Evolutionary conservation across 2,329 filamentous ascomycete genomes (phyloP).

Genomic region (Botrytis pseudocinerea): DNA sequence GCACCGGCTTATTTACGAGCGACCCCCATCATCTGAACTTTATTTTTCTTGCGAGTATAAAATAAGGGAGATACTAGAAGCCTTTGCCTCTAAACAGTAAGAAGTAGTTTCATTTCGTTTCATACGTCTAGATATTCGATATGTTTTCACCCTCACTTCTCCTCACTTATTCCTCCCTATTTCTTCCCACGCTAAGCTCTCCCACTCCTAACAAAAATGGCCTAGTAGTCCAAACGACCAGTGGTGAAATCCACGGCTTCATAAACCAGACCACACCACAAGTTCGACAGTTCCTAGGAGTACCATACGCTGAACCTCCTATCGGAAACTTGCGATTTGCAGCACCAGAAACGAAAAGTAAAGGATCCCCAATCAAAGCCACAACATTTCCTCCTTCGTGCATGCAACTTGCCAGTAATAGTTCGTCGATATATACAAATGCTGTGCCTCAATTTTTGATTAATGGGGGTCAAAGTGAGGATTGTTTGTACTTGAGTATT

Average conservation of each 20-base stretch:
- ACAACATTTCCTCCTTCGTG: constrained; percentile 31
- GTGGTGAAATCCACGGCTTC: constrained; percentile 27
- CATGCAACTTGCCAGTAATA: constrained; percentile 26
- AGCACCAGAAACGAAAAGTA: constrained; percentile 33
- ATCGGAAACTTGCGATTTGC: constrained; percentile 43
- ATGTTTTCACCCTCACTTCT: not conserved
- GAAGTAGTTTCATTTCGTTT: not conserved
- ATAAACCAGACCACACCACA: constrained; percentile 28
- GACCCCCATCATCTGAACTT: not conserved
- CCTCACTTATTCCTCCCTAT: not conserved
- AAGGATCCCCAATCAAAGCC: constrained; percentile 25
- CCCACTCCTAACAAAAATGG: not conserved
- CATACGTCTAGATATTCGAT: not conserved
- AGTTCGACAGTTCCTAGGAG: constrained; percentile 42
- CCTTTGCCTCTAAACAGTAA: not conserved
- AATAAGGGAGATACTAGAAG: not conserved
- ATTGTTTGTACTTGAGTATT: constrained; percentile 44
- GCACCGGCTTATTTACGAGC: not conserved
- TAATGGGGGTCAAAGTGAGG: constrained; percentile 33
- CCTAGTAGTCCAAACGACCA: constrained; percentile 27
- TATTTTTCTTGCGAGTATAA: not conserved
- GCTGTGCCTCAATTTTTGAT: not conserved
- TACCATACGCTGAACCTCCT: constrained; percentile 45
- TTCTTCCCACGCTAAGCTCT: not conserved
- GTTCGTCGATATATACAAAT: constrained; percentile 25